Base-by-base conservation (phyloP, 306 rosid species). In the Corylus avellana region DNA sequence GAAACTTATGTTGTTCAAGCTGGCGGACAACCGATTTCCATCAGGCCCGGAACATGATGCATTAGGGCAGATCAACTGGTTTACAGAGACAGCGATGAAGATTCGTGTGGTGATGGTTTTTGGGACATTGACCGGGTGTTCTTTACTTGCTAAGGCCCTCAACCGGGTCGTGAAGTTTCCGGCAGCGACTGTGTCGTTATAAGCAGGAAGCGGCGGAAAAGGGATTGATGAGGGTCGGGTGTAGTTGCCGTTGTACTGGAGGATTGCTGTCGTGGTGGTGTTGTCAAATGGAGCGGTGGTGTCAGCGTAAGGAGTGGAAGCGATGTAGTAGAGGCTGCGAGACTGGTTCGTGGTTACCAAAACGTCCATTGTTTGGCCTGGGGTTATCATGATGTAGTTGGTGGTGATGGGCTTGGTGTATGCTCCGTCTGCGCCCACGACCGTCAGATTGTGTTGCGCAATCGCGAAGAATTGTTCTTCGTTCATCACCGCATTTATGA, bases 1-100 rank as follows among this genome's bases (percentile, higher is more conserved):
- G 51, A 88, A 90, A n/a, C 85, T 86, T 63, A 83, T 75, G 86
- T 88, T 90, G 84, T 80, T 88, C 76, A 90, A 46, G 70, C 85
- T 84, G 2, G 92, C 54, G 25, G 92, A 77, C 0, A 86, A 48
- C 62, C 89, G 79, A 7, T 83, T 85, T 22, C 82, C 85, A 68
- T 77, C 74, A 18, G 87, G 87, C 27, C 89, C 93, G 2, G 8
- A 76, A 61, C 93, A 86, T 2, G 84, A 50, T 13, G 57, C 68
- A 42, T 71, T 68, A 10, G 56, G 66, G 80, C 91, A 87, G 4
- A 61, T 62, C 17, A 84, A 11, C 4, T 82, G 50, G 68, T 87
- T 74, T 2, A 88, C 17, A 5, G 92, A 84, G 63, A 87, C 8
- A 0, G 91, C 70, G 5, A 58, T 37, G 7, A 56, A 49, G 2